Percentiles rank a stretch among this genome's conserved stretches.
phyloP scores from a whole-genome alignment of 257 asterid genomes.

The Plantago ovata region DNA sequence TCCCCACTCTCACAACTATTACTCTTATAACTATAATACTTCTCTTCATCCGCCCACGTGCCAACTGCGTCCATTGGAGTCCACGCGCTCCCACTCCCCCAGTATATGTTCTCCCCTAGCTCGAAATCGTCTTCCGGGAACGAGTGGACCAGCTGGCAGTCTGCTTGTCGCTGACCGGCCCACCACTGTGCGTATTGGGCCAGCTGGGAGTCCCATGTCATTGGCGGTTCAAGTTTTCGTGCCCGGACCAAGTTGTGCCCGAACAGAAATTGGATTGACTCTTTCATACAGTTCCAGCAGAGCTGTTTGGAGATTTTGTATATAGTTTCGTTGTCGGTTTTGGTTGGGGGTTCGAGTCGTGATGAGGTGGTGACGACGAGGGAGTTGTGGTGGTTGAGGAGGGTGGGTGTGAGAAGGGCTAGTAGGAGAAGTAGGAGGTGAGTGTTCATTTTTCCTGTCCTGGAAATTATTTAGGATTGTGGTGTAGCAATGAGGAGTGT shows the following conservation, averaged over 20 bases:
- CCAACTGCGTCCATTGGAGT: conserved; percentile 55
- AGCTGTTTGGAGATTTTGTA: conserved; percentile 46
- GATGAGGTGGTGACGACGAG: conserved; percentile 2
- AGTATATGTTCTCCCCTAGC: conserved; percentile 65
- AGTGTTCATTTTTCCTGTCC: conserved; percentile 19
- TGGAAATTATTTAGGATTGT: neutral
- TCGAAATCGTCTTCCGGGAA: conserved; percentile 57
- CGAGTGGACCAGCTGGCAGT: conserved; percentile 50
- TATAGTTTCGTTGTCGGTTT: conserved; percentile 34
- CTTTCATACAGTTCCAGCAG: conserved; percentile 52
- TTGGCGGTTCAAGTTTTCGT: conserved; percentile 47
- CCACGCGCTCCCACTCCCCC: conserved; percentile 78
- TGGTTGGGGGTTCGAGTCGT: conserved; percentile 5
- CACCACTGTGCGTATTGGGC: conserved; percentile 59
- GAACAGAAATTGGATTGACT: conserved; percentile 54
- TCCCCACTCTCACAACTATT: conserved; percentile 54
- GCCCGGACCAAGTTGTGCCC: conserved; percentile 68
- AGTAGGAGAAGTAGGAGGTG: conserved; percentile 13
- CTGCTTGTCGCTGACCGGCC: conserved; percentile 54
- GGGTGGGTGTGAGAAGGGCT: conserved; percentile 18
- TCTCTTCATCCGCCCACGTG: conserved; percentile 76
- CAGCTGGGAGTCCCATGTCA: conserved; percentile 56
- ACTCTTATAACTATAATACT: conserved; percentile 35
- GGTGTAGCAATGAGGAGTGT: neutral
- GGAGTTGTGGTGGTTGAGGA: conserved; percentile 6